Percentiles rank a stretch among this genome's conserved stretches.
Evolutionary conservation across 495 filamentous ascomycete species (phyloP).

Genomic region (Talaromyces wortmannii): DNA sequence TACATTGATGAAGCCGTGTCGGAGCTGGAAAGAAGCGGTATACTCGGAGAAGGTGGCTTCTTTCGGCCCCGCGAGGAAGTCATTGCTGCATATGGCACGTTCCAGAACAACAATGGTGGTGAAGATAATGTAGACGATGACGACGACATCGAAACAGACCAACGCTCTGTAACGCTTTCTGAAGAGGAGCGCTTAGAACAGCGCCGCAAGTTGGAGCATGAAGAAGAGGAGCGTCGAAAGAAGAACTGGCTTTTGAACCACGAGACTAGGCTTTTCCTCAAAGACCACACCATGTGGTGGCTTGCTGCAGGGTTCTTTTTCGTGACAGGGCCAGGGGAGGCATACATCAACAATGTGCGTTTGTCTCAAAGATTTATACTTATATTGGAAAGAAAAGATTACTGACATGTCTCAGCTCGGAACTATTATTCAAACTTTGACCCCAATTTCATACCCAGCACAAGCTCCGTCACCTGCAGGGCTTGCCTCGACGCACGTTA

Average conservation of each 20-base stretch:
- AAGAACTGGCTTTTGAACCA: constrained; percentile 84
- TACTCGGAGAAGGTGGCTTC: constrained; percentile 67
- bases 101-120: constrained; percentile 16
- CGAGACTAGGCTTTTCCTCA: constrained; percentile 75
- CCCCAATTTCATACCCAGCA: constrained; percentile 47
- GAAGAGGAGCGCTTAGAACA: constrained; percentile 40
- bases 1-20: constrained; percentile 83
- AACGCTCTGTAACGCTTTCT: constrained; percentile 21
- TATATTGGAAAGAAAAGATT: not conserved
- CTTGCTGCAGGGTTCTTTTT: constrained; percentile 89
- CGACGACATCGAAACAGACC: constrained; percentile 23
- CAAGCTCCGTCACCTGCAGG: constrained; percentile 49
- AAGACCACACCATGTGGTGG: constrained; percentile 91
- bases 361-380: not conserved
- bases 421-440: constrained; percentile 82
- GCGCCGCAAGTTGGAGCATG: constrained; percentile 39
- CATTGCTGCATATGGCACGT: constrained; percentile 48
- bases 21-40: constrained; percentile 74
- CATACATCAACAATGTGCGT: constrained; percentile 85
- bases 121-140: constrained; percentile 10
- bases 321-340: constrained; percentile 87
- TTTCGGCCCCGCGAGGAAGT: constrained; percentile 39
- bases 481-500: constrained; percentile 80
- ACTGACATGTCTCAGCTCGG: constrained; percentile 49
- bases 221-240: constrained; percentile 63